Conservation (phyloP, 345 rosid species). For the Anacardium occidentale region DNA sequence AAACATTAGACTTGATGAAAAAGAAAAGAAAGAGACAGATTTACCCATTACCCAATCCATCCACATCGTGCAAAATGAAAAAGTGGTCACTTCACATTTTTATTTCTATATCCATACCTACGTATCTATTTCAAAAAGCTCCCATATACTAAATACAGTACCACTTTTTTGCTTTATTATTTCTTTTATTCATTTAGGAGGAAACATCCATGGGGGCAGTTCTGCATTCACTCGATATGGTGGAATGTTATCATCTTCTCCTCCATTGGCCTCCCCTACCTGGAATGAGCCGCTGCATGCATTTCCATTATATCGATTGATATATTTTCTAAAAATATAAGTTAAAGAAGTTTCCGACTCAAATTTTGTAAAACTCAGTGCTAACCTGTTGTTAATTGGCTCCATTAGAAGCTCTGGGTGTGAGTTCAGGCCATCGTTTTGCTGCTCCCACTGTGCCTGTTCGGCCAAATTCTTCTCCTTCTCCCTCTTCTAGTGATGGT, state of each 20-base stretch:
- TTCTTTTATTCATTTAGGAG: constrained; percentile 21
- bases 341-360: too few relatives aligned
- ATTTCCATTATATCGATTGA: not conserved
- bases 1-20: too few relatives aligned
- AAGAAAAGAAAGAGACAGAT: too few relatives aligned
- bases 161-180: not conserved
- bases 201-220: constrained; percentile 62
- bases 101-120: too few relatives aligned
- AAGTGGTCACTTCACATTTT: too few relatives aligned
- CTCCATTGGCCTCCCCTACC: constrained; percentile 14
- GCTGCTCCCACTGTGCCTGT: constrained; percentile 33
- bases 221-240: constrained; percentile 26
- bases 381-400: constrained; percentile 41
- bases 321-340: too few relatives aligned
- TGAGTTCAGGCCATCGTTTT: constrained; percentile 32
- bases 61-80: too few relatives aligned
- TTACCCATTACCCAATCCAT: too few relatives aligned
- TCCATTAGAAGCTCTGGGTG: constrained; percentile 38
- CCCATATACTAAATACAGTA: too few relatives aligned
- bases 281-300: constrained; percentile 15
- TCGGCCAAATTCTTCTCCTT: constrained; percentile 54
- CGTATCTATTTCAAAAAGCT: too few relatives aligned
- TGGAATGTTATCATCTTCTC: constrained; percentile 30
- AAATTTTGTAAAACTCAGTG: too few relatives aligned
- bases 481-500: constrained; percentile 56